Percentiles rank a stretch among this genome's conserved stretches.
These are phyloP conservation scores for Cytospora piceicola DNA, from an alignment of 2,329 filamentous ascomycete species.

Conservation along the genomic window DNA sequence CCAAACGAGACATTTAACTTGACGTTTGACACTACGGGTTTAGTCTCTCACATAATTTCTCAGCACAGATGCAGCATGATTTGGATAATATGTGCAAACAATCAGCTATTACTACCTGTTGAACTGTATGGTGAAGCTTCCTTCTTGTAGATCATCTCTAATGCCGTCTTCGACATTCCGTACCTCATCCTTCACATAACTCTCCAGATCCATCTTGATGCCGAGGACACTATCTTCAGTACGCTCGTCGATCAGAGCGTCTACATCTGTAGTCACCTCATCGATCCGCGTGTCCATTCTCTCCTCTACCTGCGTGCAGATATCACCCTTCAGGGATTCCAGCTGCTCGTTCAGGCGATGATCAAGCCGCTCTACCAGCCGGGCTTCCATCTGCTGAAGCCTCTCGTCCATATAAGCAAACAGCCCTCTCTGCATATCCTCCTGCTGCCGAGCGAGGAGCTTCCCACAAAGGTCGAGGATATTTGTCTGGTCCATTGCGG, in stretches of 20 bases:
- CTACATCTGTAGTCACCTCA: neutral
- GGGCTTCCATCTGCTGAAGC: neutral
- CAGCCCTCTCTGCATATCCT: neutral
- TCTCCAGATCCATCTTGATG: constrained; percentile 1
- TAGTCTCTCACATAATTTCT: no score
- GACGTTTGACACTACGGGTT: no score
- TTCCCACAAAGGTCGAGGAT: neutral
- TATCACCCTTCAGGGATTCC: neutral
- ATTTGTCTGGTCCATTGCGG: neutral
- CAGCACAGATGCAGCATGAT: neutral
- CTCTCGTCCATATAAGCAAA: neutral
- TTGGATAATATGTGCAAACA: neutral
- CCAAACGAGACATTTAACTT: no score
- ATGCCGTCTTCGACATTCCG: neutral
- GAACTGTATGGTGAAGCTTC: constrained; percentile 1
- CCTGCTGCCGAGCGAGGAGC: neutral
- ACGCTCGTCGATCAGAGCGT: neutral
- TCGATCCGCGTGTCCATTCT: neutral
- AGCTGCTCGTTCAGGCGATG: neutral
- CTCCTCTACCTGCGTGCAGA: neutral
- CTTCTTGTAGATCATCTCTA: constrained; percentile 2
- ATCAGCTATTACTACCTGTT: neutral
- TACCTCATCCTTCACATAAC: neutral
- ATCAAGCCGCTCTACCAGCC: neutral
- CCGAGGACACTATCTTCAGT: neutral